A percentile compares a stretch with the other conserved stretches of the same genome.
phyloP scores from a whole-genome alignment of 768 basidiomycete genomes.

The Suillus alpinus region DNA sequence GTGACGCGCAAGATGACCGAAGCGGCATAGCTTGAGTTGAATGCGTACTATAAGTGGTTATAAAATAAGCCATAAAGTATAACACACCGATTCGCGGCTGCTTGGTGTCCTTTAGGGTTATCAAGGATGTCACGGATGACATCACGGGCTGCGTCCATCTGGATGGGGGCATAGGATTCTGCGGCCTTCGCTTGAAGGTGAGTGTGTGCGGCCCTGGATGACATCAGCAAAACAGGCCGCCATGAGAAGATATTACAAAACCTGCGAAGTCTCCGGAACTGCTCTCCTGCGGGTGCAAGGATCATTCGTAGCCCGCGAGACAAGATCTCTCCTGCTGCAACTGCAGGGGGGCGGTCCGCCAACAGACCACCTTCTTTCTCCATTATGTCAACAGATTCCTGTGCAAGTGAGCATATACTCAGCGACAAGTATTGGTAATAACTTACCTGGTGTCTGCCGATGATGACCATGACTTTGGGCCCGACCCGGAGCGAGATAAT shows the following conservation, averaged over 20 bases:
- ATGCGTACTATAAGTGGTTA: constrained; percentile 15
- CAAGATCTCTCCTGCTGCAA: constrained; percentile 58
- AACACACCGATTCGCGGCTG: constrained; percentile 45
- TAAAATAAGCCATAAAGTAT: constrained; percentile 46
- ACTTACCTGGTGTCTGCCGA: constrained; percentile 36
- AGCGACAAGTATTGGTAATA: background rate
- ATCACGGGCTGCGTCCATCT: constrained; percentile 36
- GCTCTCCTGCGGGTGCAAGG: constrained; percentile 53
- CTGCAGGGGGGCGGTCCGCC: constrained; percentile 53
- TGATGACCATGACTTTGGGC: constrained; percentile 28
- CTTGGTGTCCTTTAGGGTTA: constrained; percentile 45
- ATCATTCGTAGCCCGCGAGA: constrained; percentile 58
- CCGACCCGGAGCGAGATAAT: constrained; percentile 58
- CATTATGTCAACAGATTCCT: constrained; percentile 65
- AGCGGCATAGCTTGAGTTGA: constrained; percentile 27
- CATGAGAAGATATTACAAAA: constrained; percentile 19
- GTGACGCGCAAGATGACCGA: constrained; percentile 34
- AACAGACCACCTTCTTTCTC: constrained; percentile 59
- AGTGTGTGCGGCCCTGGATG: constrained; percentile 50
- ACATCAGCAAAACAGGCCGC: background rate
- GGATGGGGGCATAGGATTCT: constrained; percentile 45
- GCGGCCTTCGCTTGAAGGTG: constrained; percentile 56
- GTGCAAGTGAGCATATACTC: background rate
- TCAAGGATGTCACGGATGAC: constrained; percentile 30
- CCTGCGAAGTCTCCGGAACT: constrained; percentile 62